Percentiles rank a stretch among this genome's conserved stretches.
Conservation (phyloP, 306 rosid species). For the Canavalia ensiformis region DNA sequence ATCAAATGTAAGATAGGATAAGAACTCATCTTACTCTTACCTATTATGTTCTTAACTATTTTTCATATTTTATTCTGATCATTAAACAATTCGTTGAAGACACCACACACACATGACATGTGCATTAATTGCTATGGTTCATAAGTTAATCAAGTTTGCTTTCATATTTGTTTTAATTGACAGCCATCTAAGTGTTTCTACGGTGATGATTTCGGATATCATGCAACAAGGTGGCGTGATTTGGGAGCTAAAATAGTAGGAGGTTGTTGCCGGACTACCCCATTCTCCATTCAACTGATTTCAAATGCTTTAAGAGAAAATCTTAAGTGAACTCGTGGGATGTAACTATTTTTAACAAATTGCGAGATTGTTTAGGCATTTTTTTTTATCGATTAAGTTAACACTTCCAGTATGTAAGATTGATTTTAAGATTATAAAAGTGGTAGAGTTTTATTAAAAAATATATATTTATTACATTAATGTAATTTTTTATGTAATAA, state of each 20-base stretch:
- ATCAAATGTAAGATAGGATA: no score
- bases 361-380: neutral
- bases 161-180: constrained; percentile 39
- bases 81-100: no score
- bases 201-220: constrained; percentile 64
- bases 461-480: no score
- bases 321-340: constrained; percentile 1
- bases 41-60: no score
- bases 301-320: constrained; percentile 62
- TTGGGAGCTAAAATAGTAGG: constrained; percentile 85
- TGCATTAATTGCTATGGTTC: constrained; percentile 17
- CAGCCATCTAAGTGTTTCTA: constrained; percentile 85
- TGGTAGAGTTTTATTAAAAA: no score
- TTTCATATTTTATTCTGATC: no score
- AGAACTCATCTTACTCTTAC: no score
- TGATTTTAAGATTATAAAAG: no score
- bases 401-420: no score
- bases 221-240: constrained; percentile 77
- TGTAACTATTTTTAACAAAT: constrained; percentile 11
- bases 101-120: neutral
- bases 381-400: neutral
- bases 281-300: constrained; percentile 68
- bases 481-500: no score
- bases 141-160: neutral
- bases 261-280: constrained; percentile 93